These are phyloP conservation scores for Boletus rex-veris DNA, from an alignment of 768 basidiomycete species.

Conservation along the genomic window DNA sequence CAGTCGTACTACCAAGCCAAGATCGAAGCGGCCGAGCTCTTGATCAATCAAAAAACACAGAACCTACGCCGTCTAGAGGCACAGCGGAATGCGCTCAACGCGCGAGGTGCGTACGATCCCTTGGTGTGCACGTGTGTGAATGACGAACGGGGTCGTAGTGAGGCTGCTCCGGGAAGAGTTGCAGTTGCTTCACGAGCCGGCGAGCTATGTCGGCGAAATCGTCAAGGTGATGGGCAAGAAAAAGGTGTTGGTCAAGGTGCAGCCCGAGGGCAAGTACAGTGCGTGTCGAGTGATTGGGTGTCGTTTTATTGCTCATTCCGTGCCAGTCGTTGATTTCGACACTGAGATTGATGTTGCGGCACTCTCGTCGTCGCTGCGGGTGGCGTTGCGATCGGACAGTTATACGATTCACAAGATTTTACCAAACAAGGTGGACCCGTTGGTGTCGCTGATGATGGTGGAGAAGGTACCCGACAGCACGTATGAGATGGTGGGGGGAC, in stretches of 20 bases:
- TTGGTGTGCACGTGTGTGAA: background rate
- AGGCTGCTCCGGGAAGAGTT: slow-evolving; percentile 88
- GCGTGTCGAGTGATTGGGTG: slow-evolving; percentile 28
- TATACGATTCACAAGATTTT: slow-evolving; percentile 97
- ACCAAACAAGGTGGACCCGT: slow-evolving; percentile 96
- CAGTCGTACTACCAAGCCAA: slow-evolving; percentile 95
- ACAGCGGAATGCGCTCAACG: slow-evolving; percentile 95
- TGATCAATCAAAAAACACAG: slow-evolving; percentile 95
- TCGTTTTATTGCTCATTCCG: background rate
- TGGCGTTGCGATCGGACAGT: slow-evolving; percentile 93
- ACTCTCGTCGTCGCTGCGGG: slow-evolving; percentile 83
- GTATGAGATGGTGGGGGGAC: slow-evolving; percentile 99
- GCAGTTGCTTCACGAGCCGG: slow-evolving; percentile 90
- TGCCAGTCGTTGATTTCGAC: slow-evolving; percentile 88
- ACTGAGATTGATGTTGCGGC: slow-evolving; percentile 75
- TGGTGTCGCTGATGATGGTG: slow-evolving; percentile 99
- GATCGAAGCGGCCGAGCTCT: slow-evolving; percentile 88
- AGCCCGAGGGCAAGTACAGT: slow-evolving; percentile 99
- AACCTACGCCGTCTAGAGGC: slow-evolving; percentile 94
- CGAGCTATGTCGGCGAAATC: slow-evolving; percentile 96
- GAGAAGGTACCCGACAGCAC: slow-evolving; percentile 99
- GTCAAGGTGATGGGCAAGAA: slow-evolving; percentile 99
- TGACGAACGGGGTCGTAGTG: slow-evolving; percentile 45
- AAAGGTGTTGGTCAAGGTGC: slow-evolving; percentile 96
- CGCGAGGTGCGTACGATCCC: slow-evolving; percentile 59